phyloP scores from a whole-genome alignment of 805 yeast genomes.

The Pichia paraexigua region DNA sequence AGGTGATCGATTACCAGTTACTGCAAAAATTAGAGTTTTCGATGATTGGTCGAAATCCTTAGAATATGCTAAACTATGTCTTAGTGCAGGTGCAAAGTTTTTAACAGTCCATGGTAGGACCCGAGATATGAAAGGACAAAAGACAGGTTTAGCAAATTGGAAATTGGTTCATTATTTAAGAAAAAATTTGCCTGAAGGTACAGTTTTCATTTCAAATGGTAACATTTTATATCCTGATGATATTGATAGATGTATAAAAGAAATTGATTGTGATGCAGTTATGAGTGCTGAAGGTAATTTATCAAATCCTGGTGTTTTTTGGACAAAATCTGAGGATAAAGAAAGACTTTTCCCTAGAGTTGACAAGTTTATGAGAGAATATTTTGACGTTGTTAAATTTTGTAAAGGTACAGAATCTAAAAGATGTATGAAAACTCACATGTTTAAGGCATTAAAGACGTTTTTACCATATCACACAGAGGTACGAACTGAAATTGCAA shows the following conservation, averaged over 20 bases:
- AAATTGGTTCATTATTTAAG: slow-evolving; percentile 61
- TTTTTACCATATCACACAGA: slow-evolving; percentile 73
- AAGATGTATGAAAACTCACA: slow-evolving; percentile 83
- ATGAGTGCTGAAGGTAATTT: slow-evolving; percentile 97
- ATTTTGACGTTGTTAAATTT: slow-evolving; percentile 68
- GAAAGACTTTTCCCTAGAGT: slow-evolving; percentile 81
- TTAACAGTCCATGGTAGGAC: slow-evolving; percentile 93
- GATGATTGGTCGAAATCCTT: slow-evolving; percentile 78
- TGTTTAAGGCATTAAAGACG: slow-evolving; percentile 79
- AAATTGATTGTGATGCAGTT: slow-evolving; percentile 74
- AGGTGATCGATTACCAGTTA: slow-evolving; percentile 62
- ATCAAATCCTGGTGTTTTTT: slow-evolving; percentile 88
- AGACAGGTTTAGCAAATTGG: slow-evolving; percentile 96
- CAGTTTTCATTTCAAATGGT: slow-evolving; percentile 92
- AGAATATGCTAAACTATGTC: slow-evolving; percentile 80
- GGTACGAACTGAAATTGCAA: slow-evolving; percentile 65
- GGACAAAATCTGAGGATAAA: slow-evolving; percentile 40
- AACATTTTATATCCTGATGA: slow-evolving; percentile 89
- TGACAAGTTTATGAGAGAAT: slow-evolving; percentile 75
- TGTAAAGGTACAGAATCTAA: slow-evolving; percentile 65
- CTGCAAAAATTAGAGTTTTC: slow-evolving; percentile 89
- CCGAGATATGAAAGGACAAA: slow-evolving; percentile 95
- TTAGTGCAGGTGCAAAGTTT: slow-evolving; percentile 92
- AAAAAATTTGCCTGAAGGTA: slow-evolving; percentile 68
- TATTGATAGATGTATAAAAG: slow-evolving; percentile 55